phyloP scores from a whole-genome alignment of 164 flowering plant species.

The Litsea cubeba region DNA sequence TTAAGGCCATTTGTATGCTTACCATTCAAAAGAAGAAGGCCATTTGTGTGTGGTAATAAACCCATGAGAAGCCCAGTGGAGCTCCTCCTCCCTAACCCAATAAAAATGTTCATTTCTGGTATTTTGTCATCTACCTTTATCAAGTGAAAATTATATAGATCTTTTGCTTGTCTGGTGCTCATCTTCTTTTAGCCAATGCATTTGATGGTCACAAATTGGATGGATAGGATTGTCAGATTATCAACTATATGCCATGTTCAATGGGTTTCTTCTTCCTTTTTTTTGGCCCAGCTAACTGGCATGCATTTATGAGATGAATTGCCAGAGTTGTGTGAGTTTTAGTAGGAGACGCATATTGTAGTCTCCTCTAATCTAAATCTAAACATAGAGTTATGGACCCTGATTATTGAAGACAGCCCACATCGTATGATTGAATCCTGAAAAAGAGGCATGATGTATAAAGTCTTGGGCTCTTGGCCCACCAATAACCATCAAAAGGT shows the following conservation, averaged over 20 bases:
- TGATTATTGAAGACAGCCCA: neutral
- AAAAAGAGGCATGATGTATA: neutral
- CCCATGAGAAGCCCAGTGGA: neutral
- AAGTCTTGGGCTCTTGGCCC: neutral
- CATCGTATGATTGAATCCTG: neutral
- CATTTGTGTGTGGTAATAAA: neutral
- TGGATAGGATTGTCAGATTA: neutral
- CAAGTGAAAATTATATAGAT: neutral
- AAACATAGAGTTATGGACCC: neutral
- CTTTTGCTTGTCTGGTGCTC: neutral
- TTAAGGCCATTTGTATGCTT: neutral
- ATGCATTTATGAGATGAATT: neutral
- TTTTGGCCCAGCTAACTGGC: neutral
- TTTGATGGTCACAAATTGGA: neutral
- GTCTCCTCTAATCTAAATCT: neutral
- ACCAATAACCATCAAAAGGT: neutral
- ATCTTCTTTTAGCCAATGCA: neutral
- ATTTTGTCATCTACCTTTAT: neutral
- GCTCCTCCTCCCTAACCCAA: neutral
- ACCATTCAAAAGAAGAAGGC: too few relatives aligned
- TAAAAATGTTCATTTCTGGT: neutral
- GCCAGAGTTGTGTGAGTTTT: neutral
- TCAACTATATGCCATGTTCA: neutral
- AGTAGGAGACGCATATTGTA: too few relatives aligned
- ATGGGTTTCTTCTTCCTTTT: neutral